phyloP scores from a whole-genome alignment of 768 basidiomycete species.

The Lactarius vividus region DNA sequence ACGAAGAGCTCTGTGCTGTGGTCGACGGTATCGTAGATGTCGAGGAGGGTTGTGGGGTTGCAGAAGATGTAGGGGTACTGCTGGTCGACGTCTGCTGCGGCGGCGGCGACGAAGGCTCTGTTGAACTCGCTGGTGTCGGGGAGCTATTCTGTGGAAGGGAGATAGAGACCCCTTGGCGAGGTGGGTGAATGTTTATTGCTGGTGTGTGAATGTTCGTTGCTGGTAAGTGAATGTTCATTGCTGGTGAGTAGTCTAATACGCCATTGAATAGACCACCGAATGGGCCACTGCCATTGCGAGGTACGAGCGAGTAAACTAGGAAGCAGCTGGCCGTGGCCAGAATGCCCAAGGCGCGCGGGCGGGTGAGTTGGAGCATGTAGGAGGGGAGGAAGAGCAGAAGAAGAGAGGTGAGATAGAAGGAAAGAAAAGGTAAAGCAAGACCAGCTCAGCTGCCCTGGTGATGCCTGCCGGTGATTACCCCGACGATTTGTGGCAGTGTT shows the following conservation, averaged over 20 bases:
- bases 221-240: neutral
- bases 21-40: slow-evolving; percentile 25
- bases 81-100: slow-evolving; percentile 8
- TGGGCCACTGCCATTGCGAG: slow-evolving; percentile 1
- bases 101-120: neutral
- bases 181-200: neutral
- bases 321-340: slow-evolving; percentile 32
- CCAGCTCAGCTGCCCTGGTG: neutral
- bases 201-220: no score
- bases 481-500: slow-evolving; percentile 1
- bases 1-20: slow-evolving; percentile 9
- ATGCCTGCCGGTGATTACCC: neutral
- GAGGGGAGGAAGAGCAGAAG: neutral
- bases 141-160: neutral
- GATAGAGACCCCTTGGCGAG: slow-evolving; percentile 24
- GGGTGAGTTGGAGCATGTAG: slow-evolving; percentile 30
- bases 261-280: slow-evolving; percentile 2
- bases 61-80: slow-evolving; percentile 11
- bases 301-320: slow-evolving; percentile 32
- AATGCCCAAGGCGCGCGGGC: slow-evolving; percentile 32
- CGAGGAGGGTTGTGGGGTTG: slow-evolving; percentile 15
- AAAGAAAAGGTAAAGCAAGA: neutral
- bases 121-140: neutral
- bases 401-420: neutral
- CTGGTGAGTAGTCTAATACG: slow-evolving; percentile 22